Base-by-base conservation (phyloP, 2,329 filamentous ascomycete genomes). In the Sordariomycetes sp. region DNA sequence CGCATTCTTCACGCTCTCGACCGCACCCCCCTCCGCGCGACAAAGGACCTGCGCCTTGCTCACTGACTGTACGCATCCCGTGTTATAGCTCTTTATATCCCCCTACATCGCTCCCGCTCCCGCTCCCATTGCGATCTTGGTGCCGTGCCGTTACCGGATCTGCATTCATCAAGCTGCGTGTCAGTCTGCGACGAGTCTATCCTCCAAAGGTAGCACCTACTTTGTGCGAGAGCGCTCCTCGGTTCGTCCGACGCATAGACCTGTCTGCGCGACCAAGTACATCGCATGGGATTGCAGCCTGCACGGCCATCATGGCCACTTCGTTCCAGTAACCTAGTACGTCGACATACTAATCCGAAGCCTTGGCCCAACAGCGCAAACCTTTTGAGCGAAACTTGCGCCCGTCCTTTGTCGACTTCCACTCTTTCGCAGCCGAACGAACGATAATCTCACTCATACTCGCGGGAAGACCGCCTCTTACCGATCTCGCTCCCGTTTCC, bases 231-330 rank as follows among this genome's bases (percentile, higher is more conserved):
- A 51, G 24, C 28, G n/a, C 24, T 48, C 22, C 10, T 32, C 22
- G 24, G 55, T 56, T 52, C 42, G 54, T 50, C 55, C 28, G 54
- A 24, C 48, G 55, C 55, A 56, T 56, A 20, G 52, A 56, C 52
- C 34, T 25, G 13, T n/a, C 45, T 56, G 55, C 55, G 50, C 55
- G 22, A 56, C 55, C 28, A 25, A 42, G 55, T 28, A 48, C 45
- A 56, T 56, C 55, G 42, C 55, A 56, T 39, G 52, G 24, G 28
- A 36, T 48, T 17, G 32, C 48, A 22, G 13, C 48, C 50, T 10
- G 42, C 55, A 36, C 42, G n/a, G 55, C 55, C 20, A 24, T 24
- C 20, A 50, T 22, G 45, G 45, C 8, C 32, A 28, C 22, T 56
- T 52, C 20, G 55, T 56, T 56, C 52, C 55, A 56, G 48, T 42